Conservation (phyloP, 176 grass and related monocot genomes). For the Miscanthus lutarioriparius region DNA sequence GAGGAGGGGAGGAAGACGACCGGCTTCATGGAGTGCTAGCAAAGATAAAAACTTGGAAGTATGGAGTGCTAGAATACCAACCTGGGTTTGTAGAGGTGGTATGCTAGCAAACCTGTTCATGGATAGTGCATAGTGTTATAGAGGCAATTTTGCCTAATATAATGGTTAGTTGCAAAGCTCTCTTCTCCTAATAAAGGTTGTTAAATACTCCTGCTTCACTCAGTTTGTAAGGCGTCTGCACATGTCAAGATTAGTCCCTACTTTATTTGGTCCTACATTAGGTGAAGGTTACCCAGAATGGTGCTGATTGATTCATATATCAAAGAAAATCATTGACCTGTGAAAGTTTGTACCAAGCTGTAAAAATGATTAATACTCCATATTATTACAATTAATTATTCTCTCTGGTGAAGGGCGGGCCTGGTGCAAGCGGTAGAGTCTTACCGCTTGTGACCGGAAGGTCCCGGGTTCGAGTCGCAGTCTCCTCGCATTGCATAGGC, state of each 20-base stretch:
- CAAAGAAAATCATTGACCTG: background rate
- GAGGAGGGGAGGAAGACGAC: too few species aligned
- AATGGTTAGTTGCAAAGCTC: background rate
- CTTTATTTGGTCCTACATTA: conserved; percentile 14
- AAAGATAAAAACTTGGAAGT: too few species aligned
- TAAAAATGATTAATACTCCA: background rate
- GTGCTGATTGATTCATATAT: background rate
- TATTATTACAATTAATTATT: background rate
- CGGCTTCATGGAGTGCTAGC: too few species aligned
- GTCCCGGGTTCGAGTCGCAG: too few species aligned
- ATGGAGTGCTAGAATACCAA: background rate
- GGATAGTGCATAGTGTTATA: background rate
- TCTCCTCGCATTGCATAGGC: too few species aligned
- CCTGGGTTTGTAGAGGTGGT: background rate
- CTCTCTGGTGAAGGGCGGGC: too few species aligned
- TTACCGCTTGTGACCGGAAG: too few species aligned
- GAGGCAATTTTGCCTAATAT: background rate
- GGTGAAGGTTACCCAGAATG: background rate
- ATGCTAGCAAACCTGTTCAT: background rate
- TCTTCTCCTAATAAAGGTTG: conserved; percentile 1
- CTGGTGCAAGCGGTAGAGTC: too few species aligned
- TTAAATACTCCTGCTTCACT: background rate
- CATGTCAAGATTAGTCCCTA: too few species aligned
- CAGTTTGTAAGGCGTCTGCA: background rate
- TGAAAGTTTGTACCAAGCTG: background rate